These are phyloP conservation scores for Akanthomyces lecanii DNA, from an alignment of 2,329 filamentous ascomycete genomes.

Conservation along the genomic window DNA sequence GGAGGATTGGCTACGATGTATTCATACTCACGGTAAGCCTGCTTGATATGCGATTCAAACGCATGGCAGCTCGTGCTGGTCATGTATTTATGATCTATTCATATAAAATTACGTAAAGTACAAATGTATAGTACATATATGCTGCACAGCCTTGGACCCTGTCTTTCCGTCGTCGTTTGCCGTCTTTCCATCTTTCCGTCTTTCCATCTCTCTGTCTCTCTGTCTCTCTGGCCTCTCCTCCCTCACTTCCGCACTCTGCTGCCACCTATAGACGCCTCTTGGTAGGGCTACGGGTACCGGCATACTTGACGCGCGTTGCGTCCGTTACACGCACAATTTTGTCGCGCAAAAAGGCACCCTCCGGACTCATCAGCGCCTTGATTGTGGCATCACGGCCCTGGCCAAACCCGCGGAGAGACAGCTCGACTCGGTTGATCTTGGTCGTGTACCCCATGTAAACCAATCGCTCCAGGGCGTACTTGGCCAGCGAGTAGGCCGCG, in stretches of 20 bases:
- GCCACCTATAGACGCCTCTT: slow-evolving; percentile 65
- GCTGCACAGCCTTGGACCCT: background rate
- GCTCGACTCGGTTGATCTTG: slow-evolving; percentile 72
- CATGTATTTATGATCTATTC: background rate
- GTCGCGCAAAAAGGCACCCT: slow-evolving; percentile 70
- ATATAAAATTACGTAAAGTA: slow-evolving; percentile 9
- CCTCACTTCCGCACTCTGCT: background rate
- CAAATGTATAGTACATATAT: slow-evolving; percentile 15
- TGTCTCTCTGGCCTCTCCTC: background rate
- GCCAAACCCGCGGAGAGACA: slow-evolving; percentile 82
- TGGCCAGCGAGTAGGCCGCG: slow-evolving; percentile 83
- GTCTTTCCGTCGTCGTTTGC: background rate
- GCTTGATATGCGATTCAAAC: background rate
- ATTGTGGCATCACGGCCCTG: slow-evolving; percentile 80
- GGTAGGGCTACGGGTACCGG: slow-evolving; percentile 81
- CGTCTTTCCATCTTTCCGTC: background rate
- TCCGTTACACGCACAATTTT: slow-evolving; percentile 80
- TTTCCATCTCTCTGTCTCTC: slow-evolving; percentile 8
- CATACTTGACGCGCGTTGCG: slow-evolving; percentile 88
- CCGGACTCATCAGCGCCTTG: slow-evolving; percentile 82
- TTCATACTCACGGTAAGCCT: background rate
- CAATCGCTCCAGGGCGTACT: slow-evolving; percentile 78
- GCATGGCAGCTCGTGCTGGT: background rate
- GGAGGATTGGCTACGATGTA: background rate
- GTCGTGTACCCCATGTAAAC: slow-evolving; percentile 74